Conservation (phyloP, 371 early-diverging fungal species). For the Mucor circinelloides region DNA sequence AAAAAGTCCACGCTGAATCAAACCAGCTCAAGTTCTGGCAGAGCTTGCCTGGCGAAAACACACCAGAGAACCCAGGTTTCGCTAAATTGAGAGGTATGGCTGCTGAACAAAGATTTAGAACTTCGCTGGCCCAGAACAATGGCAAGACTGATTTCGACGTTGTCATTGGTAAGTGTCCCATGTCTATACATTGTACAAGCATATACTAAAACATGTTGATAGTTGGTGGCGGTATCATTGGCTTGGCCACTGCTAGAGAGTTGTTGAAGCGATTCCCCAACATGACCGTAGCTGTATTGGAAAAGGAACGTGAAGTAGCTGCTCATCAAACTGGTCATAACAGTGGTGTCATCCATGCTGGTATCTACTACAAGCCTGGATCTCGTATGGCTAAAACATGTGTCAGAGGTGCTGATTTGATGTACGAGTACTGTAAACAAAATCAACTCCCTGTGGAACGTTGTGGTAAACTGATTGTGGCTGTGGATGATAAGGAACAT, state of each 20-base stretch:
- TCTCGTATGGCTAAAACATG: conserved; percentile 52
- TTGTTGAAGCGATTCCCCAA: conserved; percentile 47
- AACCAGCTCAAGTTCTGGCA: conserved; percentile 46
- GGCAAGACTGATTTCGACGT: conserved; percentile 55
- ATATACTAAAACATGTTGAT: conserved; percentile 3
- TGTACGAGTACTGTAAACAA: conserved; percentile 54
- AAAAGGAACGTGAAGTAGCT: conserved; percentile 55
- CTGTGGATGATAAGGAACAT: conserved; percentile 42
- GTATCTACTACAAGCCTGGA: conserved; percentile 50
- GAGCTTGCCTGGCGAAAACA: conserved; percentile 49
- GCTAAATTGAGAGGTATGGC: conserved; percentile 48
- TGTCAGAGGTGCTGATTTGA: conserved; percentile 48
- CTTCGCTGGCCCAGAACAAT: conserved; percentile 38
- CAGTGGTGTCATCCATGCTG: conserved; percentile 53
- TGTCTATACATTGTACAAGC: not conserved
- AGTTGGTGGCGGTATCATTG: conserved; percentile 55
- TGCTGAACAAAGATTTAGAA: conserved; percentile 50
- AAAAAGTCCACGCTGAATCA: conserved; percentile 42
- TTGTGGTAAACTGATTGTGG: conserved; percentile 54
- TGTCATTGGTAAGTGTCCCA: conserved; percentile 39
- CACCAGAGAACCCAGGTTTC: conserved; percentile 46
- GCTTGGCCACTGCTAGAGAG: conserved; percentile 55
- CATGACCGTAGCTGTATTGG: conserved; percentile 52
- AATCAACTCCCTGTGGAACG: conserved; percentile 45
- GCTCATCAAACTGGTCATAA: conserved; percentile 57